These are phyloP conservation scores for Rutstroemia sp. DNA, from an alignment of 2,329 filamentous ascomycete genomes.

Conservation along the genomic window DNA sequence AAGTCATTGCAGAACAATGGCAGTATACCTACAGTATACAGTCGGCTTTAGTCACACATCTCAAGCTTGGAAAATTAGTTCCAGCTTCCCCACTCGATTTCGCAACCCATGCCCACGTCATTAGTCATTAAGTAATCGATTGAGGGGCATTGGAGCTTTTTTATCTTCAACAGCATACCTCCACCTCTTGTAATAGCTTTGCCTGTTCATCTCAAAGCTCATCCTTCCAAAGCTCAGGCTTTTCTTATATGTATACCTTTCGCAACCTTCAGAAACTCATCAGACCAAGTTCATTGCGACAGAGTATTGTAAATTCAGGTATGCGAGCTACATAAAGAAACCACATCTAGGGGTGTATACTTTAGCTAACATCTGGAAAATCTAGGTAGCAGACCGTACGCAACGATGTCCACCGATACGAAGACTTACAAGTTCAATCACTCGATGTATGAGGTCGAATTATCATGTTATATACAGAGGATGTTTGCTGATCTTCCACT, in stretches of 20 bases:
- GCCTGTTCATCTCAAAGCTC: background rate
- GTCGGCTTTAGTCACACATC: too few relatives aligned
- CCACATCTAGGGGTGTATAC: background rate
- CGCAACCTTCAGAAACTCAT: conserved; percentile 17
- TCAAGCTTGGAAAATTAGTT: too few relatives aligned
- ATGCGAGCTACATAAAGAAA: background rate
- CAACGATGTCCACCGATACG: conserved; percentile 55
- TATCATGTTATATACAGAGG: background rate
- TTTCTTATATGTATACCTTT: conserved; percentile 19
- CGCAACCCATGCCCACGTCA: too few relatives aligned
- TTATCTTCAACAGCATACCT: too few relatives aligned
- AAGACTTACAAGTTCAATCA: conserved; percentile 80
- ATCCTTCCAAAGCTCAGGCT: too few relatives aligned
- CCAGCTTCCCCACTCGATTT: too few relatives aligned
- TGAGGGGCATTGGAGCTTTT: too few relatives aligned
- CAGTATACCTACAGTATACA: too few relatives aligned
- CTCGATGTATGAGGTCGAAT: conserved; percentile 57
- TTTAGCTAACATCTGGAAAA: conserved; percentile 11
- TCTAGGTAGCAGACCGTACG: conserved; percentile 24
- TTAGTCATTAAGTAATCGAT: too few relatives aligned
- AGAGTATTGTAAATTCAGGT: conserved; percentile 19
- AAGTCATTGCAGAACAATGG: too few relatives aligned
- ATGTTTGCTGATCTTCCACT: conserved; percentile 13
- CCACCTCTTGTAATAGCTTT: background rate
- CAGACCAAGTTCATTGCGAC: conserved; percentile 14